phyloP scores from a whole-genome alignment of 2,329 filamentous ascomycete species.

The Fusarium robinianum region DNA sequence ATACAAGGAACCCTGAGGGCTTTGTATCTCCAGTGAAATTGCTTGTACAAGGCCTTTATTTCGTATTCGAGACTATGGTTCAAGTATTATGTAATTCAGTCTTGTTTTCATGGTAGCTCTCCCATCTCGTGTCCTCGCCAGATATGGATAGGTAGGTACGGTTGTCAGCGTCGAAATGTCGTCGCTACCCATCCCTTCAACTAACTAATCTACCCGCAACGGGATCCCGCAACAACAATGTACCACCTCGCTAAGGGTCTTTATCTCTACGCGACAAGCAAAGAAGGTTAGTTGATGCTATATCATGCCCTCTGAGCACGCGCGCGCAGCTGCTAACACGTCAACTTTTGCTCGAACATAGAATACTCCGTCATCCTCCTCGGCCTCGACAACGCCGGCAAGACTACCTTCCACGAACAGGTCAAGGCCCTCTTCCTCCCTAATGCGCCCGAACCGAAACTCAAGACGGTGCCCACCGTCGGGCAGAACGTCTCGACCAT shows the following conservation, averaged over 20 bases:
- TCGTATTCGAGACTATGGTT: too few species aligned
- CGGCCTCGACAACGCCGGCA: constrained; percentile 96
- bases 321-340: constrained; percentile 12
- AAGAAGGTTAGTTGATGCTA: constrained; percentile 70
- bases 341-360: constrained; percentile 47
- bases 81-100: too few species aligned
- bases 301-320: not conserved
- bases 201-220: not conserved
- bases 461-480: constrained; percentile 92
- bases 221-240: constrained; percentile 57
- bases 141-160: too few species aligned
- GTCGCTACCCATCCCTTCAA: too few species aligned
- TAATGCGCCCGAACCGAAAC: constrained; percentile 64
- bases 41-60: too few species aligned
- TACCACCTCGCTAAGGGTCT: constrained; percentile 95
- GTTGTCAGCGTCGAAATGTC: too few species aligned
- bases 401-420: constrained; percentile 96
- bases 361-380: constrained; percentile 98
- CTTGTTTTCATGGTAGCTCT: too few species aligned
- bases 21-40: too few species aligned
- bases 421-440: constrained; percentile 86
- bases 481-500: constrained; percentile 96
- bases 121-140: too few species aligned
- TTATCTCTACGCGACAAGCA: constrained; percentile 93
- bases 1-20: too few species aligned